phyloP scores from a whole-genome alignment of 768 basidiomycete genomes.

The Mycena polygramma region DNA sequence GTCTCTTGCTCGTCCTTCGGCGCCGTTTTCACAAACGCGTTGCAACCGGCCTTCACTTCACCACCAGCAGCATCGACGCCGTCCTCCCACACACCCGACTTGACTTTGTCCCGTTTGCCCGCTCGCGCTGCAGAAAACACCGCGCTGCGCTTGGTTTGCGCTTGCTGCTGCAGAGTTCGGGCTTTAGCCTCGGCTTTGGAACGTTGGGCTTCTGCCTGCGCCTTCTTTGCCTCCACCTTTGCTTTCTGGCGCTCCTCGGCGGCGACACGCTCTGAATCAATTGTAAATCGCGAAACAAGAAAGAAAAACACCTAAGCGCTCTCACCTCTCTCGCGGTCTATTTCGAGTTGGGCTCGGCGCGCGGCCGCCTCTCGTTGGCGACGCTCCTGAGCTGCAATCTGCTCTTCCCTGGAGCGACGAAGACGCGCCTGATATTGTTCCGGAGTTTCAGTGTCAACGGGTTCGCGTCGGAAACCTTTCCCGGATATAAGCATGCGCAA shows the following conservation, averaged over 20 bases:
- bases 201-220: slow-evolving; percentile 62
- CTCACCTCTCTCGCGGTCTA: slow-evolving; percentile 66
- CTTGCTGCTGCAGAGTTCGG: slow-evolving; percentile 59
- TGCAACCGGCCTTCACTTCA: slow-evolving; percentile 71
- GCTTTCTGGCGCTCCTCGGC: slow-evolving; percentile 71
- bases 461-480: slow-evolving; percentile 24
- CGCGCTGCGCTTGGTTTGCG: slow-evolving; percentile 69
- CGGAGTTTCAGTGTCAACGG: slow-evolving; percentile 53
- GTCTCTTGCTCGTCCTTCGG: slow-evolving; percentile 75
- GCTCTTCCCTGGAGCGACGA: slow-evolving; percentile 64
- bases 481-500: slow-evolving; percentile 25
- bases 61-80: slow-evolving; percentile 79
- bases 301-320: slow-evolving; percentile 9
- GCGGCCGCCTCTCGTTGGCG: slow-evolving; percentile 62
- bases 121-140: slow-evolving; percentile 76
- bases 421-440: slow-evolving; percentile 68
- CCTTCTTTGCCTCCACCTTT: slow-evolving; percentile 69
- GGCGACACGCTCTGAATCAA: slow-evolving; percentile 60
- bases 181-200: slow-evolving; percentile 64
- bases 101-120: slow-evolving; percentile 66
- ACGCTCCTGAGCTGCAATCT: slow-evolving; percentile 66
- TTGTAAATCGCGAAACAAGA: slow-evolving; percentile 12
- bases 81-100: slow-evolving; percentile 77
- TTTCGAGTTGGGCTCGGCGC: slow-evolving; percentile 60
- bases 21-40: slow-evolving; percentile 58